Percentiles rank a stretch among this genome's conserved stretches.
Conservation (phyloP, 1,139 yeast species). For the Geotrichum macrosporum region DNA sequence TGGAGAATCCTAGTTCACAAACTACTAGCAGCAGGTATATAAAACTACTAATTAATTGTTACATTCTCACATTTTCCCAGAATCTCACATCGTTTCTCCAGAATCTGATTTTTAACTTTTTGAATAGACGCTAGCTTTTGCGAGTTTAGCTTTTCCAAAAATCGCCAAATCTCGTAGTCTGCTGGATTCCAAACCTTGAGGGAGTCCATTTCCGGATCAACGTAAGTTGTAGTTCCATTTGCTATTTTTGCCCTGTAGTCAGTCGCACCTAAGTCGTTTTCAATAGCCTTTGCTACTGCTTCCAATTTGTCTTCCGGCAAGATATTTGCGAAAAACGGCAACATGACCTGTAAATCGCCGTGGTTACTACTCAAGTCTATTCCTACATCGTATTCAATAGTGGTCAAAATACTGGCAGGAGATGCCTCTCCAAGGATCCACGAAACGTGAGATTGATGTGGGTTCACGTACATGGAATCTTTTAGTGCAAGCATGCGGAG, state of each 20-base stretch:
- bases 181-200: conserved; percentile 19
- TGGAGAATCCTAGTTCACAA: no score
- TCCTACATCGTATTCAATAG: conserved; percentile 18
- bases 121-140: not conserved
- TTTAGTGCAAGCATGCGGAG: conserved; percentile 15
- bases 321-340: no score
- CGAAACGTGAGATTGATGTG: conserved; percentile 8
- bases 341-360: no score
- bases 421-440: conserved; percentile 16
- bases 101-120: not conserved
- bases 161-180: conserved; percentile 20
- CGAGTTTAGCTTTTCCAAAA: conserved; percentile 9
- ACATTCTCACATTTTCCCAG: no score
- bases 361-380: conserved; percentile 1
- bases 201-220: conserved; percentile 13
- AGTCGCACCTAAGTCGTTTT: conserved; percentile 6
- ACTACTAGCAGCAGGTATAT: no score
- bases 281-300: no score
- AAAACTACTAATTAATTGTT: no score
- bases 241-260: conserved; percentile 11
- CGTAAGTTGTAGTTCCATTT: not conserved
- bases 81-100: no score
- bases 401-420: not conserved
- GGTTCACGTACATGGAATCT: conserved; percentile 14
- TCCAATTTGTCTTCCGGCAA: no score